Evolutionary conservation across 1,284 basidiomycete species (phyloP).

Genomic region (Cutaneotrichosporon sp.): DNA sequence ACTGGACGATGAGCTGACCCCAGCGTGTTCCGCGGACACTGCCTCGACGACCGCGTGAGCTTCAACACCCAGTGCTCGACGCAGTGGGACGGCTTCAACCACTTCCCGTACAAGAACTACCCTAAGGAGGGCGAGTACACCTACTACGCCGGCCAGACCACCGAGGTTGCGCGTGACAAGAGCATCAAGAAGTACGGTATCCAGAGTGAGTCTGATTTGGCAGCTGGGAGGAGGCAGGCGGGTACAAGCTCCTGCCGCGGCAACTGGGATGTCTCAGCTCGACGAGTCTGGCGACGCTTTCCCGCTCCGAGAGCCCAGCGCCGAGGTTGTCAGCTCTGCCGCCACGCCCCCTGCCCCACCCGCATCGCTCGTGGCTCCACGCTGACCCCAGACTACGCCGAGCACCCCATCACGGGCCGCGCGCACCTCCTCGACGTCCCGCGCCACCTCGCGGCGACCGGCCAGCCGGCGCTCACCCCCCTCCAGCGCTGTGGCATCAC

Average conservation of each 20-base stretch:
- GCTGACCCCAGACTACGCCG: constrained; percentile 19
- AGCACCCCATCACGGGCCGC: constrained; percentile 26
- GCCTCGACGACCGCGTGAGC: constrained; percentile 42
- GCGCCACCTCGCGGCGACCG: constrained; percentile 42
- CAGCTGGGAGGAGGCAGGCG: not conserved
- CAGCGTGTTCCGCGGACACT: constrained; percentile 16
- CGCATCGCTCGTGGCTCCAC: no score
- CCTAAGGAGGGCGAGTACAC: constrained; percentile 20
- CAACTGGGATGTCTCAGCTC: no score
- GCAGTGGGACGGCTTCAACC: constrained; percentile 54
- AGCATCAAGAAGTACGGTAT: constrained; percentile 15
- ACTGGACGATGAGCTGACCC: not conserved
- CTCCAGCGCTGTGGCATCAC: constrained; percentile 33
- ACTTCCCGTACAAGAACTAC: constrained; percentile 36
- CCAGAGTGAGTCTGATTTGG: constrained; percentile 17
- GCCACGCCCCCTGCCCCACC: no score
- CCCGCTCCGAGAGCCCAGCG: no score
- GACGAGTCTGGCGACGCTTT: no score
- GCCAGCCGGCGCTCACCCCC: constrained; percentile 46
- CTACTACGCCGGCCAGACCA: constrained; percentile 21
- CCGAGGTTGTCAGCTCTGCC: no score
- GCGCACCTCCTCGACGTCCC: constrained; percentile 26
- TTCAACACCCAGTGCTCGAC: constrained; percentile 54
- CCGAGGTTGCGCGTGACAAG: constrained; percentile 12
- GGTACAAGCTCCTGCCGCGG: not conserved